Evolutionary conservation across 1,284 basidiomycete genomes (phyloP), one percentile per base, ranked within the genome.

Genomic region (Marasmius tenuissimus): DNA sequence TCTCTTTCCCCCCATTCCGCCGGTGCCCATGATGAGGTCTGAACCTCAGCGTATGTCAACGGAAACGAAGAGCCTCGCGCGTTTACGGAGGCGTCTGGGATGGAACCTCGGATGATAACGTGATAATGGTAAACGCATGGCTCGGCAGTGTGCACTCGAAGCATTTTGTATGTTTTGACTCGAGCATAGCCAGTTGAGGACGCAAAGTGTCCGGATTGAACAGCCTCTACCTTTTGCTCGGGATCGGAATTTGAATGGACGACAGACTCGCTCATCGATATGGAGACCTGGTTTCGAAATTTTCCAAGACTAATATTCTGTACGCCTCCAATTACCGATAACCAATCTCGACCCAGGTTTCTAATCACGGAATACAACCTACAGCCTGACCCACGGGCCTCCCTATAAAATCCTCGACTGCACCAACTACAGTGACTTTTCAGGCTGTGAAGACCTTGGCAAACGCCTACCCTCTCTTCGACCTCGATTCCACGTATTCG

Each of bases 301-400:
- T 87, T 58, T 84, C 84, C 0, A 72, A 78, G 67, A 77, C 80
- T 6, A 83, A 85, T 65, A 84, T 85, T 42, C 72, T 85, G 82
- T 82, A 68, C 61, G 78, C 66, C 38, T 56, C 37, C 11, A 37
- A 34, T 53, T 18, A 54, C 16, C 50, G 40, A 48, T 18, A 11
- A 50, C 40, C 27, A 18, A 10, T 53, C n/a, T 22, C 45, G 67
- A 27, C 69, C 16, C 72, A 72, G 16, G 68, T 72, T n/a, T 75
- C 75, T 51, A 18, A 42, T 51, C 33, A 55, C 39, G 8, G 42
- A 34, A 12, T n/a, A 42, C 35, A 14, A 18, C 27, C 34, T 16
- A 34, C 58, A 83, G 88, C 34, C 70, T 91, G 27, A 89, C 88
- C 0, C 88, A 91, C 66, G 85, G 85, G 0, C 88, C 88, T 2